Base-by-base conservation (phyloP, 192 early-diverging fungal species). In the Backusella macrospora region DNA sequence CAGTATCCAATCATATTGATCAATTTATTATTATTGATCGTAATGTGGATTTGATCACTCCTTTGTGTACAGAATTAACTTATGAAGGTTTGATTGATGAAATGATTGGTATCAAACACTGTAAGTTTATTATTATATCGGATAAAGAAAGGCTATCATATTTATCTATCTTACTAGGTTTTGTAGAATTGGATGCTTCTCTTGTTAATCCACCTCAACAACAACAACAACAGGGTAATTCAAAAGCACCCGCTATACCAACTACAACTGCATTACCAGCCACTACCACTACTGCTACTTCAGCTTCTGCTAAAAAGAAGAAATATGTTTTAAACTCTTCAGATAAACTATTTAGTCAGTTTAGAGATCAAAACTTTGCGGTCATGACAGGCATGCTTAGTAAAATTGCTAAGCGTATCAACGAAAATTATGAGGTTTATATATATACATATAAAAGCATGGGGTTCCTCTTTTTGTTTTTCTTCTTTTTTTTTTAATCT, bases 11-110 rank as follows among this genome's bases (percentile, higher is more conserved):
- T 48, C 81, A 80, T 42, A 89, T 92, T 59, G 90, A 99, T 75
- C 91, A 94, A 10, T 73, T 98, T 63, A 88, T 99, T 18, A 89
- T 99, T 15, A 87, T 99, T 45, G 98, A 99, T 72, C 86, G 97
- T 3, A 87, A 85, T 23, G 95, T 96, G 5, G 98, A 99, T 78
- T 73, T 97, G 52, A 84, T 96, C 42, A 98, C 96, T 5, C 97
- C 96, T 9, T 80, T 99, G 40, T 92, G 95, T 74, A 99, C 96
- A 0, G 95, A 97, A 78, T 84, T 98, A 70, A 98, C 98, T 0
- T 99, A 98, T 80, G 94, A 98, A 82, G 98, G 98, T 5, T 83
- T 99, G 23, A 90, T 99, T 72, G 96, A 98, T 81, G 98, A 99
- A 79, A 86, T 93, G 9, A 96, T 93, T 74, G 91, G 92, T 6